Conservation (phyloP, 1,284 basidiomycete genomes). For the Rhodotorula sp. region DNA sequence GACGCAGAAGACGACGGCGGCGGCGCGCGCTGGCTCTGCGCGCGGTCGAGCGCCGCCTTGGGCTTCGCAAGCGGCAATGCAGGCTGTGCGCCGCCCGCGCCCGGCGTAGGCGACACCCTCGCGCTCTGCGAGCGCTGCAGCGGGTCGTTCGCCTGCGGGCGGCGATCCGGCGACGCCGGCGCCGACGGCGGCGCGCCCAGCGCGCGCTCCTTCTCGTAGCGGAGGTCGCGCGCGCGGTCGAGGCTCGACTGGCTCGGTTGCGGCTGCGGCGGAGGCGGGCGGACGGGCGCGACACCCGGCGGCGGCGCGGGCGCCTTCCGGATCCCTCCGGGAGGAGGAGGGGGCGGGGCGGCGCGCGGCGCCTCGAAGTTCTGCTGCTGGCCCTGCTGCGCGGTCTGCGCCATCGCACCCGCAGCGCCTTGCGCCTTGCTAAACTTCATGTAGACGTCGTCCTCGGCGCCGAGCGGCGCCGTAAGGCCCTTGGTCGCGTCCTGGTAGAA, state of each 20-base stretch:
- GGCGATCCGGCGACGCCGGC: constrained; percentile 17
- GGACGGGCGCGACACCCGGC: background rate
- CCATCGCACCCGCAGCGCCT: background rate
- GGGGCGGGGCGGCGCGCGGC: constrained; percentile 41
- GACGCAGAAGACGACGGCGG: constrained; percentile 33
- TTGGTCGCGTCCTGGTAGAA: constrained; percentile 74
- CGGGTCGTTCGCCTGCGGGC: constrained; percentile 7
- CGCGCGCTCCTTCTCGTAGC: constrained; percentile 7
- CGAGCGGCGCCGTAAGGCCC: constrained; percentile 47
- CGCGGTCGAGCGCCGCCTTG: constrained; percentile 48
- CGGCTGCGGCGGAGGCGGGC: constrained; percentile 18
- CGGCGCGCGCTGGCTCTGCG: constrained; percentile 51
- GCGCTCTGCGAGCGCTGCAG: constrained; percentile 37
- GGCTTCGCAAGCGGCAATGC: background rate
- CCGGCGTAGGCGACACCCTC: constrained; percentile 2
- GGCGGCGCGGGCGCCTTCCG: constrained; percentile 42
- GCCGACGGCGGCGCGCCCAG: constrained; percentile 33
- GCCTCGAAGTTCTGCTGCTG: constrained; percentile 34
- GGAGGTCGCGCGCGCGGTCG: constrained; percentile 27
- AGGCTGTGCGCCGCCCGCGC: no score
- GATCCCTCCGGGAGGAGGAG: constrained; percentile 28
- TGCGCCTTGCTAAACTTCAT: constrained; percentile 62
- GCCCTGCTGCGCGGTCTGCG: constrained; percentile 1
- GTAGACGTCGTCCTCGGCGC: constrained; percentile 64
- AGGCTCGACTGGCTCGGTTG: constrained; percentile 24